Base-by-base conservation (phyloP, 2,329 filamentous ascomycete species). In the Endocalyx cinctus region DNA sequence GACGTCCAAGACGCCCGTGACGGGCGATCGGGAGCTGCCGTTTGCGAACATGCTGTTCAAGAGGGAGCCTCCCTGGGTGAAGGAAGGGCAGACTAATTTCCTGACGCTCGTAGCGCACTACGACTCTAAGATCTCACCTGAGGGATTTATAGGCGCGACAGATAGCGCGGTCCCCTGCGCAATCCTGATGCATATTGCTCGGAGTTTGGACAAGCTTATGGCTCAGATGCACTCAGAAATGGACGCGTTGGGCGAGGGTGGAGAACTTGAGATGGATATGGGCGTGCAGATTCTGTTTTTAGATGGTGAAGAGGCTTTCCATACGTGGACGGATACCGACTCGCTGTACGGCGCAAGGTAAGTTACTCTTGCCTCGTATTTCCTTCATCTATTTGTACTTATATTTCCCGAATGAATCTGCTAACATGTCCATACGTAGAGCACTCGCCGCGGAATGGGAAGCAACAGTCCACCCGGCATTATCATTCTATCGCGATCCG, bases 141-240 rank as follows among this genome's bases (percentile, higher is more conserved):
- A 76, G 31, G 85, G 82, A 1, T 94, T 92, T 52, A 84, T 94
- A 31, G 87, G 87, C 2, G 87, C 87, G 1, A 90, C 79, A 11
- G 87, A 94, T 54, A 87, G 83, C 44, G 87, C 87, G 1, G 87
- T 78, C 8, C 86, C 87, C 13, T 92, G 86, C 57, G 87, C 87
- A 0, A 87, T 94, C 66, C 69, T 94, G 38, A 73, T 94, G 74
- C 82, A 90, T 58, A 76, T 81, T 10, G 82, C 86, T 39, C 69
- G 78, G 40, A 79, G 71, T 39, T 70, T 94, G 17, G 86, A 94
- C 52, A 67, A 63, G 7, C 84, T 82, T 10, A 56, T 92, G 55
- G 82, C 78, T 6, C 72, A 73, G 57, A 88, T 87, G 67, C 87
- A 87, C 77, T 70, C 73, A 17, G 70, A 74, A 41, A 84, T 87